Percentiles rank a stretch among this genome's conserved stretches.
Evolutionary conservation across 2,329 filamentous ascomycete species (phyloP).

Genomic region (Colletotrichum agaves): DNA sequence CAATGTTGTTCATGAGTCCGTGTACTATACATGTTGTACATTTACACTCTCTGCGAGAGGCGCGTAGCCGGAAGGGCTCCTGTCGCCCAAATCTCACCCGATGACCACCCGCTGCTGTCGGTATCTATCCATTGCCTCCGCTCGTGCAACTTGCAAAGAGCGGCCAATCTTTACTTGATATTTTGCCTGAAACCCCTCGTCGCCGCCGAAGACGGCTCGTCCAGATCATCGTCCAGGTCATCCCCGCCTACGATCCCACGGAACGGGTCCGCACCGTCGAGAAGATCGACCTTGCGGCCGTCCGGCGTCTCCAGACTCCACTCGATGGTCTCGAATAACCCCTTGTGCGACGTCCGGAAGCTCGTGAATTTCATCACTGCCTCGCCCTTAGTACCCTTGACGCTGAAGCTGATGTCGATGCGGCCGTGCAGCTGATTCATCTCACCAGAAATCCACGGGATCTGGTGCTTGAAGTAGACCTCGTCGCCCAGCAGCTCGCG

Average conservation of each 20-base stretch:
- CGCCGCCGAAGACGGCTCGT: conserved; percentile 44
- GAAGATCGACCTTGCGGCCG: conserved; percentile 73
- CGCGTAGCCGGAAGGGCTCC: conserved; percentile 4
- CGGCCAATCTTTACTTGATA: conserved; percentile 41
- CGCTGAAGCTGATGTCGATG: conserved; percentile 88
- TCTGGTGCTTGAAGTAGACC: conserved; percentile 81
- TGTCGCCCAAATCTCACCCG: conserved; percentile 26
- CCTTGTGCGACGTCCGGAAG: conserved; percentile 69
- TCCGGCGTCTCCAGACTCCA: conserved; percentile 84
- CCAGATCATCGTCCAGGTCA: conserved; percentile 43
- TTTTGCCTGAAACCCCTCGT: conserved; percentile 64
- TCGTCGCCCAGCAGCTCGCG: conserved; percentile 86
- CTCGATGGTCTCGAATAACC: conserved; percentile 85
- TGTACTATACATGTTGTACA: conserved; percentile 53
- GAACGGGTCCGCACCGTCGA: conserved; percentile 80
- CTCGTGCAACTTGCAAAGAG: not conserved
- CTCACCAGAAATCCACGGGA: conserved; percentile 86
- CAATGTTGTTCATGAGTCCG: conserved; percentile 39
- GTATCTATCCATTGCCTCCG: not conserved
- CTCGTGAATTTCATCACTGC: conserved; percentile 86
- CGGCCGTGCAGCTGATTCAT: conserved; percentile 94
- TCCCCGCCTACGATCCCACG: conserved; percentile 54
- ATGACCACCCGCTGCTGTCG: conserved; percentile 12
- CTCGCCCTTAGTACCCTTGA: conserved; percentile 78
- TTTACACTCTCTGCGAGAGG: conserved; percentile 32